Base-by-base conservation (phyloP, 805 yeast species). In the Starmerella sp. region DNA sequence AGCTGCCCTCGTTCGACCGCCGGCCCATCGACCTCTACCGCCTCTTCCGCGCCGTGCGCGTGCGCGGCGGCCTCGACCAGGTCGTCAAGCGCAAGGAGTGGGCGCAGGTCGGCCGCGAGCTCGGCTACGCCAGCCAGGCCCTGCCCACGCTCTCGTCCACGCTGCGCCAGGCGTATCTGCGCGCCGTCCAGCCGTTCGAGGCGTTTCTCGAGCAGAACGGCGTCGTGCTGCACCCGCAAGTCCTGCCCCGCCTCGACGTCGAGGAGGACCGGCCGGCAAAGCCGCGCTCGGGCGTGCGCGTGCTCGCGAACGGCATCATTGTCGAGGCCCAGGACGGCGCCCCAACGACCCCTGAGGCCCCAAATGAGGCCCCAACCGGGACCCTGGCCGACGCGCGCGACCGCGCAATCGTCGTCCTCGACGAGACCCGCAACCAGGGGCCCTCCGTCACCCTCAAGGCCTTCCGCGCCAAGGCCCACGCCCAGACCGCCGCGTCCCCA, bases 91-190 rank as follows among this genome's bases (percentile, higher is more conserved):
- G 76, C 54, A 84, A 84, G 63, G 72, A 79, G 47, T 87, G 95
- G 96, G 88, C 88, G 0, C 88, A 84, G 63, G 77, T 87, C 9
- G 91, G 91, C 13, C 73, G 89, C 53, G 95, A 86, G 62, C 69
- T 87, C 50, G 95, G 95, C 0, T 84, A 82, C 65, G 76, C 80
- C 35, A 88, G 87, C 2, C 77, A 80, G 11, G 30, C 48, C 2
- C 13, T 22, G 31, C 56, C 56, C 8, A 52, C 60, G n/a, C 46
- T 59, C 32, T 53, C 57, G 42, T 52, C 58, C 4, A 41, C 56
- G 9, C 28, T 57, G 42, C 58, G 62, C 28, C 47, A 38, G 11
- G 48, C 49, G 5, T 55, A 59, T 41, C 11, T 39, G 32, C 38
- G 51, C 8, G 52, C 53, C 9, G 14, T 59, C 5, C 53, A 52